These are phyloP conservation scores for Datura wrightii DNA, from an alignment of 257 asterid genomes.

Conservation along the genomic window DNA sequence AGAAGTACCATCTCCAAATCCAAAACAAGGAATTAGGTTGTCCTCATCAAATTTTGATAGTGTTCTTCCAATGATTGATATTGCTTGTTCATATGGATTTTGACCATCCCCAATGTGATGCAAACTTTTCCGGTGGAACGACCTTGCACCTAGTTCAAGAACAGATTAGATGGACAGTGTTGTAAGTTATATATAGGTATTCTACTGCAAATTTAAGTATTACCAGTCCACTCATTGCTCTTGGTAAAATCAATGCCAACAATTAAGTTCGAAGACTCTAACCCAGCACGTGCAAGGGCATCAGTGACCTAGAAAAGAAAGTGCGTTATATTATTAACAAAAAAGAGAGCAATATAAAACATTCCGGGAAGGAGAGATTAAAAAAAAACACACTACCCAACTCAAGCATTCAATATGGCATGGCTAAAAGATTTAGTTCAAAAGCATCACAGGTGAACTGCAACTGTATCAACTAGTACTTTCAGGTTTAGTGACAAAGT, in stretches of 20 bases:
- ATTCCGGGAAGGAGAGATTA: neutral
- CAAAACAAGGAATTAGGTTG: conserved; percentile 86
- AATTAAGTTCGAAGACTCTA: conserved; percentile 91
- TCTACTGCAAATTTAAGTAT: neutral
- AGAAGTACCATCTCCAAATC: conserved; percentile 88
- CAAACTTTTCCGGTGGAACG: conserved; percentile 81
- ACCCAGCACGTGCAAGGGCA: conserved; percentile 94
- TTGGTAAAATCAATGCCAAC: conserved; percentile 97
- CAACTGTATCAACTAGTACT: neutral
- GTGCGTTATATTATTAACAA: neutral
- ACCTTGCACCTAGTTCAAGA: conserved; percentile 69
- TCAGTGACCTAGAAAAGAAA: conserved; percentile 70
- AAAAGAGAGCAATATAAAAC: neutral
- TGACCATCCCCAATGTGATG: conserved; percentile 81
- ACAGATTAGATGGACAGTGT: conserved; percentile 19
- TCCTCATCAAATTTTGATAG: conserved; percentile 92
- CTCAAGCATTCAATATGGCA: conserved; percentile 13
- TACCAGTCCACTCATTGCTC: conserved; percentile 99
- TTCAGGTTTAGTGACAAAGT: neutral
- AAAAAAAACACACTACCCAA: neutral
- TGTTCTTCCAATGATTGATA: conserved; percentile 92
- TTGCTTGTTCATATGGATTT: conserved; percentile 96
- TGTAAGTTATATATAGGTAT: conserved; percentile 2
- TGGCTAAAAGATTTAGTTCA: neutral
- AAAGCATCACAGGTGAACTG: neutral